Conservation (phyloP, 1,284 basidiomycete genomes). For the Boletus mariae region DNA sequence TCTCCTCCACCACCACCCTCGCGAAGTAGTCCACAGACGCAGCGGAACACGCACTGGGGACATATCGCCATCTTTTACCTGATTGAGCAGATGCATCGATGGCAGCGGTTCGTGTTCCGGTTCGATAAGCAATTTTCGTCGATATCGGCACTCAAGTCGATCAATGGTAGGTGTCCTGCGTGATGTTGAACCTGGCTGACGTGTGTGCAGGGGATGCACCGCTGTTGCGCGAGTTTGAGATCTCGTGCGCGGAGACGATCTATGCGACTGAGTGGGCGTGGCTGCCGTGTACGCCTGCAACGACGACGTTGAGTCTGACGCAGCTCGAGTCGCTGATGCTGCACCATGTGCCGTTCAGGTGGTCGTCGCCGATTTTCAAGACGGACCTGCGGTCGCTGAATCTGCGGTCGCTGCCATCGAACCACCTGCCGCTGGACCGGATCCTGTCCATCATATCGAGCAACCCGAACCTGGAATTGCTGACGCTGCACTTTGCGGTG, state of each 20-base stretch:
- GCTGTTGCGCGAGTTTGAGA: conserved; percentile 67
- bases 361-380: conserved; percentile 64
- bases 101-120: conserved; percentile 73
- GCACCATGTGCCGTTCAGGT: conserved; percentile 70
- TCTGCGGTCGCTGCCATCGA: conserved; percentile 60
- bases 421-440: conserved; percentile 60
- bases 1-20: conserved; percentile 27
- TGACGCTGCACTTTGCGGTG: conserved; percentile 58
- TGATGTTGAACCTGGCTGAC: conserved; percentile 1
- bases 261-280: conserved; percentile 65
- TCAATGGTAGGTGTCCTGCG: conserved; percentile 49
- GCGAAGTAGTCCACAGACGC: conserved; percentile 30
- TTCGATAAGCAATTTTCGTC: conserved; percentile 73
- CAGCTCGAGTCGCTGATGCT: conserved; percentile 54
- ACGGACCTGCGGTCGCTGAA: conserved; percentile 53
- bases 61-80: conserved; percentile 74
- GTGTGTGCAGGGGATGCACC: conserved; percentile 58
- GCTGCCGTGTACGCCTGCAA: conserved; percentile 52
- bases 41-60: conserved; percentile 63
- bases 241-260: conserved; percentile 63
- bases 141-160: conserved; percentile 62
- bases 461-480: conserved; percentile 51
- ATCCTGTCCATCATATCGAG: conserved; percentile 56
- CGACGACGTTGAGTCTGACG: conserved; percentile 39
- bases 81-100: conserved; percentile 72